Base-by-base conservation (phyloP, 441 rosid genomes). In the Brassica balearica region DNA sequence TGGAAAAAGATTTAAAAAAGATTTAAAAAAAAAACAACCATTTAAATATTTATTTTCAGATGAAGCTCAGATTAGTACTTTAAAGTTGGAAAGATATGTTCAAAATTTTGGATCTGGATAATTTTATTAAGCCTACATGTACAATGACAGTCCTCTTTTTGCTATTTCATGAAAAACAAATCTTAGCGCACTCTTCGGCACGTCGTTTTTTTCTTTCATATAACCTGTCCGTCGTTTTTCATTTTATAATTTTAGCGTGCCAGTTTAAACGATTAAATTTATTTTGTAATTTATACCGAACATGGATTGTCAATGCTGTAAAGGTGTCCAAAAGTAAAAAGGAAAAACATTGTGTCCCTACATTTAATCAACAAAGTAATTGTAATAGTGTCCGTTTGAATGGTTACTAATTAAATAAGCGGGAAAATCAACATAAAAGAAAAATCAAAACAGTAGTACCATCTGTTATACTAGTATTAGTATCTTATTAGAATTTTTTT, bases 221-320 rank as follows among this genome's bases (percentile, higher is more conserved):
- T 53, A 53, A 56, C 58, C 2, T 56, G 61, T 58, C 25, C 62
- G 27, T 58, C 62, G 27, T 58, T 58, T 58, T 58, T 58, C 27
- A 19, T 19, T 19, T 58, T 19, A 19, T 58, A 19, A 58, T 58
- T 23, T 23, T 58, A 58, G 6, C 25, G n/a, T 58, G 62, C 32
- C 29, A 59, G 64, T 10, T 58, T 4, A 22, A 59, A 1, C 5
- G 64, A 59, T 22, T 12, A 59, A 23, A 10, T 59, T 11, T 9
- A 59, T 53, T 11, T 53, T 9, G 3, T 59, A 23, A 59, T 59
- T 20, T 11, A 59, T 10, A 22, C 64, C 22, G 1, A 8, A 56
- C 61, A 19, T 36, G 43, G 43, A 36, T 4, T 10, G 34, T 11
- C 34, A 23, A 60, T 11, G 34, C 34, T 60, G 15, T 60, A 60